Evolutionary conservation across 352 stramenopile species (phyloP), one percentile per base, ranked within the genome.

Genomic region (Globisporangium barbulae): DNA sequence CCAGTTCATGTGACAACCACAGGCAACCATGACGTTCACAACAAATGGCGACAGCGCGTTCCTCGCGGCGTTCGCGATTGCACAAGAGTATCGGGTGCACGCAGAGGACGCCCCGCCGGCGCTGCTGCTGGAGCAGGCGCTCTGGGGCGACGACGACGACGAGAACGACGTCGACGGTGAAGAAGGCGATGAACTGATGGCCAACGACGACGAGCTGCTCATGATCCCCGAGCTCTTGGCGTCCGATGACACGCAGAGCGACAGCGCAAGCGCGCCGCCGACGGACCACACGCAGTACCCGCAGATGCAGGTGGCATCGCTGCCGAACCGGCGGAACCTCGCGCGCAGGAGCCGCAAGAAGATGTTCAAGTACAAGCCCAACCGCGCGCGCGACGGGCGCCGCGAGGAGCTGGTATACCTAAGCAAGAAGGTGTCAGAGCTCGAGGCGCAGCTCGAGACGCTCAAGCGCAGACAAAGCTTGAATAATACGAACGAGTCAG

Each of bases 351-450:
- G 49, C 56, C 42, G 63, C 47, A 45, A 63, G 13, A 76, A 71
- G 58, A 37, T 64, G 48, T 59, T 71, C 22, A 76, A 59, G 10
- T 78, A 68, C 68, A 79, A 78, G 39, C 67, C 73, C 8, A 83
- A 83, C 59, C 42, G 54, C 12, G 73, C 73, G 9, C 65, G 75
- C 19, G 75, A 81, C 31, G 64, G 75, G 33, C 65, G 76, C 9
- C 68, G 69, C 21, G 69, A 79, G 35, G 75, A 83, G 53, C 67
- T 83, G 3, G 33, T 75, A n/a, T 79, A 81, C 61, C 59, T 83
- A 44, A 63, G 70, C n/a, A 67, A 73, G 5, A 81, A 78, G 41
- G 75, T 78, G 6, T 53, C 67, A 33, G 69, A 78, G 60, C 75
- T 83, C 65, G 75, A 83, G 44, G 33, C 65, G 56, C 59, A 81